Percentiles rank a stretch among this genome's conserved stretches.
These are phyloP conservation scores for Hypomyces rosellus DNA, from an alignment of 2,329 filamentous ascomycete genomes.

Conservation along the genomic window DNA sequence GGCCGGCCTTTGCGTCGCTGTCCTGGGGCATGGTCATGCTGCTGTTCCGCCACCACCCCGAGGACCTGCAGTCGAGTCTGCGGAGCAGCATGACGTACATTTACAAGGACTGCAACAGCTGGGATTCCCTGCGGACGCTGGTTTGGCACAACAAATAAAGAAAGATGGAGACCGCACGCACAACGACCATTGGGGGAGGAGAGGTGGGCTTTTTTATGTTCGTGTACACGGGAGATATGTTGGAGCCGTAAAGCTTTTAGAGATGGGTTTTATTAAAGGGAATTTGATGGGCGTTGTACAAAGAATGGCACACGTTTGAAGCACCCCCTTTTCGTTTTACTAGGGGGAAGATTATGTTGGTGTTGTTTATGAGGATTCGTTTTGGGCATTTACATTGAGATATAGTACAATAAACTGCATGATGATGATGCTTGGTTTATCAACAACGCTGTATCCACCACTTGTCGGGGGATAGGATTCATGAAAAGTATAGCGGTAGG, in stretches of 20 bases:
- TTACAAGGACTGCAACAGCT: constrained; percentile 82
- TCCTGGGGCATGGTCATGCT: constrained; percentile 96
- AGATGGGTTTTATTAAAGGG: neutral
- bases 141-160: constrained; percentile 72
- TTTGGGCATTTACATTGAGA: neutral
- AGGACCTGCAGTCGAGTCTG: constrained; percentile 84
- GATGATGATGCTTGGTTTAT: neutral
- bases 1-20: constrained; percentile 85
- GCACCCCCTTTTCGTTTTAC: too few species aligned
- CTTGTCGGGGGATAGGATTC: too few species aligned
- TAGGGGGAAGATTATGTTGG: neutral
- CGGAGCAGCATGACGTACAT: constrained; percentile 97
- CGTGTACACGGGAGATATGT: neutral
- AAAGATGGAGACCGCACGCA: neutral
- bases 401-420: neutral
- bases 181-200: neutral
- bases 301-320: neutral
- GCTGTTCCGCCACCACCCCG: constrained; percentile 85
- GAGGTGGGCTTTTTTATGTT: neutral
- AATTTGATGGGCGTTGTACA: neutral
- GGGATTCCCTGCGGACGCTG: constrained; percentile 80
- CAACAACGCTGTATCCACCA: too few species aligned
- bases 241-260: neutral
- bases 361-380: neutral
- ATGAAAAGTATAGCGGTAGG: too few species aligned